Evolutionary conservation across 208 protist species (phyloP).

Genomic region (Trypanosoma mega): DNA sequence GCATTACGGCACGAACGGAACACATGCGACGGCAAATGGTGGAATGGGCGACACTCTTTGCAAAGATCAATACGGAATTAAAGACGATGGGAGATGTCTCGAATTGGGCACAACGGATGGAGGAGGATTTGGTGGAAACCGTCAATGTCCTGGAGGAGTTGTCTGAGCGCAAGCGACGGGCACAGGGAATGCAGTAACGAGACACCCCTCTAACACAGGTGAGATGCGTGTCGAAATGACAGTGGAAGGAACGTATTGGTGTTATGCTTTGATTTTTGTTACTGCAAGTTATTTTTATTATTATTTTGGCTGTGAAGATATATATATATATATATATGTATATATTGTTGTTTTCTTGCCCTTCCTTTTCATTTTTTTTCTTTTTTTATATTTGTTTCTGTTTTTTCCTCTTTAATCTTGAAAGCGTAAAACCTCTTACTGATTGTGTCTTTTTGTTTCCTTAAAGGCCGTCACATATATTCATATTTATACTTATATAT

Average conservation of each 20-base stretch:
- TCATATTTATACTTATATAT: too few species aligned
- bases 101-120: constrained; percentile 20
- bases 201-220: too few species aligned
- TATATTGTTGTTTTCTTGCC: neutral
- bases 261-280: too few species aligned
- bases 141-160: constrained; percentile 15
- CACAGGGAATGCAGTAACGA: constrained; percentile 5
- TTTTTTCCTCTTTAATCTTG: neutral
- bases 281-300: too few species aligned
- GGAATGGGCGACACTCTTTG: constrained; percentile 17
- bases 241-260: too few species aligned
- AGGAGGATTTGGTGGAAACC: constrained; percentile 19
- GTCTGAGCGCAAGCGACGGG: constrained; percentile 12
- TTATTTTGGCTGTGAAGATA: too few species aligned
- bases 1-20: neutral
- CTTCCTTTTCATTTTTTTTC: neutral
- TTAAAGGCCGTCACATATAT: too few species aligned
- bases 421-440: too few species aligned
- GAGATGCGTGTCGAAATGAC: too few species aligned
- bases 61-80: constrained; percentile 16
- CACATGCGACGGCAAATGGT: constrained; percentile 18
- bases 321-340: neutral
- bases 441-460: too few species aligned
- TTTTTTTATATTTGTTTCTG: neutral
- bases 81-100: constrained; percentile 25